Percentiles rank a stretch among this genome's conserved stretches.
Evolutionary conservation across 371 early-diverging fungal genomes (phyloP).

Genomic region (Blastocladiella emersonii): DNA sequence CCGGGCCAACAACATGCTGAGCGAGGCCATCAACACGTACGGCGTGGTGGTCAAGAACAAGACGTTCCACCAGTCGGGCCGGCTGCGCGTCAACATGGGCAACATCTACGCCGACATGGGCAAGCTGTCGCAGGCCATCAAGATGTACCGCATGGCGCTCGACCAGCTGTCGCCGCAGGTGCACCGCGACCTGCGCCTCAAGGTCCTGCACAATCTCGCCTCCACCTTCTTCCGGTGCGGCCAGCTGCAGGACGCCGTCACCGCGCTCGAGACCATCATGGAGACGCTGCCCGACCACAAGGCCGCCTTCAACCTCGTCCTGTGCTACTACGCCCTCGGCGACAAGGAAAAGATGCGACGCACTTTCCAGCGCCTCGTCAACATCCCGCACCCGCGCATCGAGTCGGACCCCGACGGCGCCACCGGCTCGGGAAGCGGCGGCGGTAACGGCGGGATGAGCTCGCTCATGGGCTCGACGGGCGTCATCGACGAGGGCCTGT

Average conservation of each 20-base stretch:
- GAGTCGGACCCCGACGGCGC: conserved; percentile 25
- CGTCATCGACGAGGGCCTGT: conserved; percentile 9
- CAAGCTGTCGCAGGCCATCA: conserved; percentile 34
- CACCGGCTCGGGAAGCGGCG: conserved; percentile 4
- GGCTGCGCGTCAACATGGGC: conserved; percentile 41
- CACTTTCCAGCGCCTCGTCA: conserved; percentile 26
- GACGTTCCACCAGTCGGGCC: conserved; percentile 32
- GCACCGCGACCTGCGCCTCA: conserved; percentile 26
- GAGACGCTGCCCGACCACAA: conserved; percentile 32
- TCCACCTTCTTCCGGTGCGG: conserved; percentile 31
- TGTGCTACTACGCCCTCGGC: conserved; percentile 40
- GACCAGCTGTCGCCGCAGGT: conserved; percentile 33
- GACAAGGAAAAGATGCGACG: conserved; percentile 32
- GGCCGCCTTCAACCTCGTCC: conserved; percentile 33
- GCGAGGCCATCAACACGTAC: conserved; percentile 34
- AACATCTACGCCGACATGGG: conserved; percentile 36
- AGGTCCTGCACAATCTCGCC: conserved; percentile 38
- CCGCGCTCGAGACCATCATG: conserved; percentile 35
- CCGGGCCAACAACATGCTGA: conserved; percentile 29
- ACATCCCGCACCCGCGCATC: conserved; percentile 18
- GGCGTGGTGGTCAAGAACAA: conserved; percentile 38
- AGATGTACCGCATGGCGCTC: conserved; percentile 45
- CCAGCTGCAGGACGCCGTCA: conserved; percentile 37
- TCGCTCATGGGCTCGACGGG: conserved; percentile 31
- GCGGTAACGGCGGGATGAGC: conserved; percentile 30